A percentile compares a stretch with the other conserved stretches of the same genome.
These are phyloP conservation scores for Aspergillus hortae DNA, from an alignment of 2,329 filamentous ascomycete genomes.

Conservation along the genomic window DNA sequence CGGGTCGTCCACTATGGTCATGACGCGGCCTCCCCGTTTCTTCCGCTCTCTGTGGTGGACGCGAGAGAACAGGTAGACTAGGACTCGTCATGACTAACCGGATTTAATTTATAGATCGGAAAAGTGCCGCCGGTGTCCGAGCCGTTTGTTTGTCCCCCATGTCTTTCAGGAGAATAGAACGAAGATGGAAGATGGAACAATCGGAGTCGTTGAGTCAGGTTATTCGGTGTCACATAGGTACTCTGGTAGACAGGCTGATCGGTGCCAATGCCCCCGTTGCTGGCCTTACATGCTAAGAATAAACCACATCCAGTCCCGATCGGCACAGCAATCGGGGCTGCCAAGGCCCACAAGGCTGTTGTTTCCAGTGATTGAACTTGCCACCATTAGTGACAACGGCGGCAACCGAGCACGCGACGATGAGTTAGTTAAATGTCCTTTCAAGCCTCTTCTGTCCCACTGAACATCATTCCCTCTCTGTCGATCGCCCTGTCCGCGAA, in stretches of 20 bases:
- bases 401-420: slow-evolving; percentile 6
- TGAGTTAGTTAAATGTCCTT: neutral
- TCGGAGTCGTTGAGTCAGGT: too few species aligned
- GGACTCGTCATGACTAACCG: too few species aligned
- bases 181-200: too few species aligned
- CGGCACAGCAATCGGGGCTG: neutral
- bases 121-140: too few species aligned
- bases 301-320: neutral
- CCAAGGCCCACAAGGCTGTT: slow-evolving; percentile 4
- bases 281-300: neutral
- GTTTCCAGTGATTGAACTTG: slow-evolving; percentile 1
- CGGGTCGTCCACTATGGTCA: neutral
- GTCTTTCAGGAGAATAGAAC: too few species aligned
- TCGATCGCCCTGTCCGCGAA: neutral
- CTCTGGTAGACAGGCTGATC: too few species aligned
- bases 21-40: neutral
- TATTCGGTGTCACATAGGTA: too few species aligned
- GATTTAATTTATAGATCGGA: too few species aligned
- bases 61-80: too few species aligned
- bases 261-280: neutral
- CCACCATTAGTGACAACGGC: neutral
- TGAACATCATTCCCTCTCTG: neutral
- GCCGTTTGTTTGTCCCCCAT: too few species aligned
- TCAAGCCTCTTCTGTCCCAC: neutral
- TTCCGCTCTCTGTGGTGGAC: neutral